Base-by-base conservation (phyloP, 1,139 yeast species). In the Meyerozyma carpophila region DNA sequence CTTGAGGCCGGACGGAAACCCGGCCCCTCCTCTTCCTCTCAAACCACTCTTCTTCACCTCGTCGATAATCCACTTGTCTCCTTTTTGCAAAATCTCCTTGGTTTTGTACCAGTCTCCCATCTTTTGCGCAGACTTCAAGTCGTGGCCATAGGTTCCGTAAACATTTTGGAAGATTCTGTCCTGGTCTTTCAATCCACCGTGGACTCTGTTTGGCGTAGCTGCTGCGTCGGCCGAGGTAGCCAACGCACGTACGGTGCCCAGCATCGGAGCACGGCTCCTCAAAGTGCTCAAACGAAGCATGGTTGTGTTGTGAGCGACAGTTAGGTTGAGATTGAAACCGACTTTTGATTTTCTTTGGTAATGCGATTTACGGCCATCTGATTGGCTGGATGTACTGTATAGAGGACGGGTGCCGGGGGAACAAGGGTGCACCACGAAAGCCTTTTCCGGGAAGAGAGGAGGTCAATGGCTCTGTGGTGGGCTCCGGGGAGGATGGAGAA, bases 21-120 rank as follows among this genome's bases (percentile, higher is more conserved):
- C 95, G 39, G 95, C 95, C 57, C 95, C 95, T 48, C 95, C 95
- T 68, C 95, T 82, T 46, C 95, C 95, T 65, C 95, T 81, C 53
- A 87, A 74, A 16, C 95, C 95, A 8, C 91, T 82, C 59, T 81
- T 79, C 65, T 87, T 87, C 73, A 85, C 81, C 66, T 87, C 94
- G 58, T 83, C 87, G 58, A 86, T 86, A 61, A 86, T 85, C 95
- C 95, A 87, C 50, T 79, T 79, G 63, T 87, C 91, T 43, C 95
- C 95, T 65, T 87, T 87, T 50, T 80, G 69, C 40, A 87, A 63
- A 53, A 87, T 81, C 67, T 87, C 95, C 67, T 87, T 87, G 56
- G 95, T 87, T 72, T 87, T 87, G 68, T 86, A 73, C 95, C 95
- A 87, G 64, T 87, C 95, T 42, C 95, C 95, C 81, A 84, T 83